Evolutionary conservation across 176 grass and related monocot species (phyloP).

Genomic region (Pharus latifolius): DNA sequence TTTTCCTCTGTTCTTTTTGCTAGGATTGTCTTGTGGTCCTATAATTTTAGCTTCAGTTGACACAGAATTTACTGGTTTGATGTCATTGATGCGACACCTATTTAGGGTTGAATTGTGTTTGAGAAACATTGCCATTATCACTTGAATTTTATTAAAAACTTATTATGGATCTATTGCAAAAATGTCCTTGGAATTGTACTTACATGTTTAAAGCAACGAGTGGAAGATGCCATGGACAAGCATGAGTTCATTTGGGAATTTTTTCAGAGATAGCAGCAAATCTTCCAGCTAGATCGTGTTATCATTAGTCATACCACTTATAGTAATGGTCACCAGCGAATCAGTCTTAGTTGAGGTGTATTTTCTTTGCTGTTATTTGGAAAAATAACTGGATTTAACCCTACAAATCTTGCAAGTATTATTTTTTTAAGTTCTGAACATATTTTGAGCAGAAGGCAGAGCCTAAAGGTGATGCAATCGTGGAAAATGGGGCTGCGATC

Average conservation of each 20-base stretch:
- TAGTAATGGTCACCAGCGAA: conserved; percentile 1
- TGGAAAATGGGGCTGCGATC: conserved; percentile 53
- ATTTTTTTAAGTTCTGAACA: conserved; percentile 3
- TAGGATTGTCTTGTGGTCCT: neutral
- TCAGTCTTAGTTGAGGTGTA: conserved; percentile 1
- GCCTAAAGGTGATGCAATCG: conserved; percentile 38
- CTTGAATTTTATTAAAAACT: neutral
- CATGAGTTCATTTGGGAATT: neutral
- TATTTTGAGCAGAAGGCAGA: conserved; percentile 49
- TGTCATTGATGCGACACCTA: too few relatives aligned
- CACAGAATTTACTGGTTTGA: neutral
- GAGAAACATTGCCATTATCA: neutral
- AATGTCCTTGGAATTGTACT: neutral
- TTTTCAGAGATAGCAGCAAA: neutral
- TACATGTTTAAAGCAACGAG: too few relatives aligned
- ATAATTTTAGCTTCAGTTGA: neutral
- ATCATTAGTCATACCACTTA: neutral
- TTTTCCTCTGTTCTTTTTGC: conserved; percentile 5
- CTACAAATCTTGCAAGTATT: neutral
- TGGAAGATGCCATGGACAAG: too few relatives aligned
- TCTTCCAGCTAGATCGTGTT: neutral
- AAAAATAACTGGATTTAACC: neutral
- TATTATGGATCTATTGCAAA: conserved; percentile 1
- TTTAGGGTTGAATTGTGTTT: neutral
- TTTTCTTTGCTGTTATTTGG: conserved; percentile 4